Conservation (phyloP, 2,329 filamentous ascomycete species). For the Curvularia lunata region DNA sequence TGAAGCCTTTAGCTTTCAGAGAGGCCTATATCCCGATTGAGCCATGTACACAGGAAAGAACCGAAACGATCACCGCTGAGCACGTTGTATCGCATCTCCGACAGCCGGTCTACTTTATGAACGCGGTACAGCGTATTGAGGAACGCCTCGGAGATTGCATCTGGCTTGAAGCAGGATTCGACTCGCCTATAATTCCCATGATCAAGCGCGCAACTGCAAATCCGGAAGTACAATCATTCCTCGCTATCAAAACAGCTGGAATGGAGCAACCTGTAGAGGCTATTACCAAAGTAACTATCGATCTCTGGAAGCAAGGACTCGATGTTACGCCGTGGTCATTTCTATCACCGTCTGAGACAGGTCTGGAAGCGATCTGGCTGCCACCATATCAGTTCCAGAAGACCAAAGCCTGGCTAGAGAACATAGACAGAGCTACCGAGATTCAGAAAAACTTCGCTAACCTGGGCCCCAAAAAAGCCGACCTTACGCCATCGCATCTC, state of each 20-base stretch:
- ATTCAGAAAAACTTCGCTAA: neutral
- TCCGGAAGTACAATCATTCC: conserved; percentile 8
- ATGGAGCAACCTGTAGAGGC: conserved; percentile 8
- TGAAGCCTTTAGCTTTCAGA: conserved; percentile 6
- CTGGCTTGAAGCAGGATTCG: conserved; percentile 34
- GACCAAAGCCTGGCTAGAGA: conserved; percentile 29
- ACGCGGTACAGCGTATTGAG: conserved; percentile 52
- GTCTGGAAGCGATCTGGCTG: conserved; percentile 28
- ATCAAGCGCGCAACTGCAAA: conserved; percentile 31
- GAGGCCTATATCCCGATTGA: conserved; percentile 13
- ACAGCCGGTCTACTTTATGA: conserved; percentile 54
- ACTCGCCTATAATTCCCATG: conserved; percentile 39
- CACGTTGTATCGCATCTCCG: conserved; percentile 48
- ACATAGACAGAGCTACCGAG: conserved; percentile 12
- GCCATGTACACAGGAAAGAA: conserved; percentile 5
- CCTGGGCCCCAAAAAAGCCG: conserved; percentile 1
- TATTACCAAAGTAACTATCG: conserved; percentile 37
- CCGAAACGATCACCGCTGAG: neutral
- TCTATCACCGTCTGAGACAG: conserved; percentile 41
- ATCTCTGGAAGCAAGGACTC: conserved; percentile 53
- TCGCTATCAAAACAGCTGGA: conserved; percentile 14
- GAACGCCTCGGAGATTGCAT: conserved; percentile 28
- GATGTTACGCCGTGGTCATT: conserved; percentile 50
- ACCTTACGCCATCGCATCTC: neutral
- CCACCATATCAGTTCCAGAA: conserved; percentile 39